Conservation (phyloP, 2,329 filamentous ascomycete genomes). For the Amauroascus verrucosus region DNA sequence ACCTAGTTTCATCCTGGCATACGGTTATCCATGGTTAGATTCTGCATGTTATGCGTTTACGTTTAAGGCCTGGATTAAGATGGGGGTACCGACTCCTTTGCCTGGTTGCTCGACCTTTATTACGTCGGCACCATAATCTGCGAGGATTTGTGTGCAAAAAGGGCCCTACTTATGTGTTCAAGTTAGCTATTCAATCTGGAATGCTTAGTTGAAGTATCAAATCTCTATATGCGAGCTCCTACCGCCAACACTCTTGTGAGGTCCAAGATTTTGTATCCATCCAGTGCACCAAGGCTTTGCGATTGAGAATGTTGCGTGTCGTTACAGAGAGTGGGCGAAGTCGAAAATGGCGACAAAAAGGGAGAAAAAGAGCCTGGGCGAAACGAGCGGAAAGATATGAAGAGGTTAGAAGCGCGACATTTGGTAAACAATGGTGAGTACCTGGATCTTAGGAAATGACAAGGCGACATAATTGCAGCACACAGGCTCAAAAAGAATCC, state of each 20-base stretch:
- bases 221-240: neutral
- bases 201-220: neutral
- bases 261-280: neutral
- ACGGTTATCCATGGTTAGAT: neutral
- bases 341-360: neutral
- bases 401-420: neutral
- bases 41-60: neutral
- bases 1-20: neutral
- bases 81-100: neutral
- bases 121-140: neutral
- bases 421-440: neutral
- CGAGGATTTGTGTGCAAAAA: neutral
- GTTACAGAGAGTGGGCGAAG: neutral
- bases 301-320: neutral
- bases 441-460: neutral
- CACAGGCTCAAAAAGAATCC: neutral
- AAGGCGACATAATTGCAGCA: neutral
- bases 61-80: no score
- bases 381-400: neutral
- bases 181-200: neutral
- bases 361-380: neutral
- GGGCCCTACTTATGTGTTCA: neutral
- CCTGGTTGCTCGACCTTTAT: conserved; percentile 1
- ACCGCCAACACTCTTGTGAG: conserved; percentile 1
- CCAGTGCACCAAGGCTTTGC: neutral